phyloP scores from a whole-genome alignment of 78 protist genomes.

The Dictyostelium intermedium region DNA sequence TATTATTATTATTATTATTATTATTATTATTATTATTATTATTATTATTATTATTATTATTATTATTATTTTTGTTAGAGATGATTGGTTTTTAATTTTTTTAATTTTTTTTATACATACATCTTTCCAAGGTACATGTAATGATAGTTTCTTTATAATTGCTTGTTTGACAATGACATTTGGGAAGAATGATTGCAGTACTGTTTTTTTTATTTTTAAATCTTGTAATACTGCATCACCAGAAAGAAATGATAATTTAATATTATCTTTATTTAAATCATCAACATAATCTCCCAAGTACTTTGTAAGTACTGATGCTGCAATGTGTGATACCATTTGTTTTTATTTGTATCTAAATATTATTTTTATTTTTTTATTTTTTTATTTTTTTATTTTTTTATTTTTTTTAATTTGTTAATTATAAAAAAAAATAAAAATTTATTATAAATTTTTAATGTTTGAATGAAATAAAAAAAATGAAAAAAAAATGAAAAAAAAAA shows the following conservation, averaged over 20 bases:
- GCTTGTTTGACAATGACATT: conserved; percentile 64
- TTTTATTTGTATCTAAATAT: too few relatives aligned
- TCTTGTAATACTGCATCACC: conserved; percentile 66
- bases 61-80: neutral
- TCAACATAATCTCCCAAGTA: conserved; percentile 67
- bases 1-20: neutral
- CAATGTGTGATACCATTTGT: conserved; percentile 48
- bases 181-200: conserved; percentile 31
- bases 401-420: too few relatives aligned
- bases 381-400: too few relatives aligned
- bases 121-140: conserved; percentile 70
- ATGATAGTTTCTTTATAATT: conserved; percentile 36
- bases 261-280: conserved; percentile 59
- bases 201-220: conserved; percentile 62
- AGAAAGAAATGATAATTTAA: conserved; percentile 32
- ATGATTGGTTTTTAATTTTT: neutral
- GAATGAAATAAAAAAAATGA: too few relatives aligned
- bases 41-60: neutral
- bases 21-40: neutral
- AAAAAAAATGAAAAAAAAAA: too few relatives aligned
- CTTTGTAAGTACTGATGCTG: conserved; percentile 37
- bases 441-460: too few relatives aligned
- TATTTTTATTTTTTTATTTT: too few relatives aligned
- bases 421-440: too few relatives aligned
- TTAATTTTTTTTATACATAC: conserved; percentile 4